phyloP scores from a whole-genome alignment of 1,284 basidiomycete genomes.

The Apiotrichum mycotoxinovorans region DNA sequence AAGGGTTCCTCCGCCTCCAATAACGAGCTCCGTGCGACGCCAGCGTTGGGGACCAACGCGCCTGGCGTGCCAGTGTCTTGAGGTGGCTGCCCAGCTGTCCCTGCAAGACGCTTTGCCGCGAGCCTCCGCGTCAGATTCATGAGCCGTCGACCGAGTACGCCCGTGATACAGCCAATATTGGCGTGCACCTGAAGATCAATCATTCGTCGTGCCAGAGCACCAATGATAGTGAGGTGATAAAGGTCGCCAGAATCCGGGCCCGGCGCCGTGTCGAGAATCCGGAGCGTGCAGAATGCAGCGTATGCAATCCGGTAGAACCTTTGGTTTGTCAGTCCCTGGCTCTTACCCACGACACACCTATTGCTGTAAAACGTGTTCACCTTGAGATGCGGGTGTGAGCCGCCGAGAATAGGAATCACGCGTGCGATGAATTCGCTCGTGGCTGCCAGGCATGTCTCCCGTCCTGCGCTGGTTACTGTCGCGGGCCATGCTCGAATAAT shows the following conservation, averaged over 20 bases:
- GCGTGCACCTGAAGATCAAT: slow-evolving; percentile 16
- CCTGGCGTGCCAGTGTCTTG: too few relatives aligned
- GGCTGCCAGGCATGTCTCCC: slow-evolving; percentile 16
- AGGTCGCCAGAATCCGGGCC: slow-evolving; percentile 12
- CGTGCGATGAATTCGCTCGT: slow-evolving; percentile 17
- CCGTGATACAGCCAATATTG: slow-evolving; percentile 15
- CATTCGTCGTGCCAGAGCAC: slow-evolving; percentile 12
- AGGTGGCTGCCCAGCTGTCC: too few relatives aligned
- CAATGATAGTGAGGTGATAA: slow-evolving; percentile 16
- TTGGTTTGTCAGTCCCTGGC: neutral
- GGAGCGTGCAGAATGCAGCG: slow-evolving; percentile 18
- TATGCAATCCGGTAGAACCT: slow-evolving; percentile 21
- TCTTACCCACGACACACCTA: neutral
- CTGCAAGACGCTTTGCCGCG: neutral
- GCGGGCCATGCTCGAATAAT: neutral
- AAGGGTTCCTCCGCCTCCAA: too few relatives aligned
- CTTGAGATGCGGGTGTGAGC: neutral
- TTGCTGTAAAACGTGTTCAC: neutral
- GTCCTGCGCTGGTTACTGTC: neutral
- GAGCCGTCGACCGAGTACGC: slow-evolving; percentile 17
- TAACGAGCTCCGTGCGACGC: too few relatives aligned
- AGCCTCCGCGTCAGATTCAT: slow-evolving; percentile 16
- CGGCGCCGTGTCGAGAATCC: slow-evolving; percentile 16
- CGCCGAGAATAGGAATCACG: slow-evolving; percentile 13
- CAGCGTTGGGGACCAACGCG: too few relatives aligned